Evolutionary conservation across 2,329 filamentous ascomycete species (phyloP), one percentile per base, ranked within the genome.

Genomic region (Xylaria multiplex): DNA sequence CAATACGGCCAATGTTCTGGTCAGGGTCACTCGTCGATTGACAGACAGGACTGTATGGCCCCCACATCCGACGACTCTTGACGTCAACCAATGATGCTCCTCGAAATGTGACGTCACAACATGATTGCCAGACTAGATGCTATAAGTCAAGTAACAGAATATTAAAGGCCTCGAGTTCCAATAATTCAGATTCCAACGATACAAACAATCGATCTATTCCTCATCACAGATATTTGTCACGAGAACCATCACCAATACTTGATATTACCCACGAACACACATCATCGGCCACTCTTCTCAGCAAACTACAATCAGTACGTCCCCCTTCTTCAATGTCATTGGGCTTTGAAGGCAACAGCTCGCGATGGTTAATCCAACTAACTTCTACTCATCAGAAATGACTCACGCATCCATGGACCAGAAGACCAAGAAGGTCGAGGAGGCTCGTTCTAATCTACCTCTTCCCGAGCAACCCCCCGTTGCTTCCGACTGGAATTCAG

Each of bases 401-500:
- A 62, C 58, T 46, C 53, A 67, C 65, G 61, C 68, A 48, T 54
- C 53, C 1, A 62, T 62, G 48, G 65, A 68, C 35, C 66, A 66
- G 56, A 71, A 71, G 64, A 65, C 65, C 61, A 65, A 59, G 30
- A 82, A 90, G 78, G 90, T 94, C 76, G 86, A 89, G 59, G 80
- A 91, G 78, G 84, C 84, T 74, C 85, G 90, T 80, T 81, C 88
- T 78, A 93, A 93, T 80, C 88, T 96, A 37, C 91, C 91, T 58
- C 87, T 94, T 57, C 93, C 92, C 19, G 91, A 95, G 2, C 84
- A 94, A 71, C 92, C 92, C 24, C 91, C 91, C 1, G 81, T 80
- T n/a, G 81, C 88, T n/a, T 91, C 91, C 5, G 92, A 96, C 83
- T 93, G 89, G 85, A 89, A 94, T 77, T 92, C 90, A 0, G 83